A percentile compares a stretch with the other conserved stretches of the same genome.
phyloP scores from a whole-genome alignment of 768 basidiomycete species.

The Pleurotus citrinopileatus region DNA sequence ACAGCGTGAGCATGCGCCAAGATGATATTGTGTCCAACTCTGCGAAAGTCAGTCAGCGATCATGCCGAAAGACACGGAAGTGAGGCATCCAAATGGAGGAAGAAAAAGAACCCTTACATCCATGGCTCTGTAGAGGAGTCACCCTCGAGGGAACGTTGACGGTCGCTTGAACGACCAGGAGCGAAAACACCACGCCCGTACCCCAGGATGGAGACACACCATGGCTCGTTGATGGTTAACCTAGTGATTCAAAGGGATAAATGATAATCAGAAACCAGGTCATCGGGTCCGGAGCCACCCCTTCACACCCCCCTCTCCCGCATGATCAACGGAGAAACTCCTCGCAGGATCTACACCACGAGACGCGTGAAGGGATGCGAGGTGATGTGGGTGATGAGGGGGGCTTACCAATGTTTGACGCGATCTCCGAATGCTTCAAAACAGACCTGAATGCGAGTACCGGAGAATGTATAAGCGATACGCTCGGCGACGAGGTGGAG shows the following conservation, averaged over 20 bases:
- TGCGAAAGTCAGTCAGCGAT: constrained; percentile 19
- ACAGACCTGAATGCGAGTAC: constrained; percentile 45
- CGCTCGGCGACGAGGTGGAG: neutral
- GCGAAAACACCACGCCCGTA: constrained; percentile 71
- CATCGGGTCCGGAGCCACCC: no score
- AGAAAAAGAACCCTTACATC: constrained; percentile 45
- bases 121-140: constrained; percentile 67
- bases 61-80: no score
- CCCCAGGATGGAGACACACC: constrained; percentile 69
- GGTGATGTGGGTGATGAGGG: constrained; percentile 6
- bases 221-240: constrained; percentile 77
- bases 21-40: constrained; percentile 66
- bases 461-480: neutral
- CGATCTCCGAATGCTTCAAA: constrained; percentile 75
- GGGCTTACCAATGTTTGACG: constrained; percentile 65
- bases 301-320: no score
- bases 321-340: constrained; percentile 20
- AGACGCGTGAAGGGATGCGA: neutral
- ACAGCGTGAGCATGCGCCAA: constrained; percentile 68
- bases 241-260: constrained; percentile 24
- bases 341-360: no score
- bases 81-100: constrained; percentile 4
- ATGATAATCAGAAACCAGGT: constrained; percentile 12
- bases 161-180: constrained; percentile 66
- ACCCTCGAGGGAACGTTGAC: constrained; percentile 54